Evolutionary conservation across 2,329 filamentous ascomycete species (phyloP).

Genomic region (Penicillium hordei): DNA sequence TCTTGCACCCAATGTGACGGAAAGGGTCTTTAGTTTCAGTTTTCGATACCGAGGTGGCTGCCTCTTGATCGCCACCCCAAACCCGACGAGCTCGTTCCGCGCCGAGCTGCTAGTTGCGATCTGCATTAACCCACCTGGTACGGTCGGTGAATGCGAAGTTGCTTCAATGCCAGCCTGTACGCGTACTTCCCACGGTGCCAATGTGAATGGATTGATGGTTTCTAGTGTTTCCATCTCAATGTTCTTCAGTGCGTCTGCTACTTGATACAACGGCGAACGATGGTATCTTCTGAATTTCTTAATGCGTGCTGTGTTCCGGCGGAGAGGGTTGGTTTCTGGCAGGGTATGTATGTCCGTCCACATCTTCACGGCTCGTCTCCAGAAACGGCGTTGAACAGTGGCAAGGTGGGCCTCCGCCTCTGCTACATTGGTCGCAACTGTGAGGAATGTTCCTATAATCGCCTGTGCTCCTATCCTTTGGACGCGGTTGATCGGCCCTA

Average conservation of each 20-base stretch:
- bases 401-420: slow-evolving; percentile 23
- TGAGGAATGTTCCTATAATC: slow-evolving; percentile 23
- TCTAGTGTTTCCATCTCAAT: too few relatives aligned
- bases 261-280: too few relatives aligned
- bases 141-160: too few relatives aligned
- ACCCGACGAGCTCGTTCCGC: not conserved
- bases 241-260: not conserved
- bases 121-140: slow-evolving; percentile 14
- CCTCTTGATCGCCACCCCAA: not conserved
- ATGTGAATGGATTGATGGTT: too few relatives aligned
- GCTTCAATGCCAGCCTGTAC: too few relatives aligned
- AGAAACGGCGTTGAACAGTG: slow-evolving; percentile 13
- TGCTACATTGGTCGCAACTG: slow-evolving; percentile 22
- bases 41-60: not conserved
- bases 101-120: slow-evolving; percentile 17
- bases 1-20: not conserved
- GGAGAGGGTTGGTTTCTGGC: slow-evolving; percentile 13
- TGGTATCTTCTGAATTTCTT: slow-evolving; percentile 5
- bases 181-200: too few relatives aligned
- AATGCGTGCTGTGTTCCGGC: not conserved
- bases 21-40: not conserved
- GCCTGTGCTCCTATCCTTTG: slow-evolving; percentile 24
- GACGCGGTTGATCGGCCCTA: slow-evolving; percentile 19
- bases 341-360: slow-evolving; percentile 14
- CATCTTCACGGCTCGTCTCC: slow-evolving; percentile 18